A percentile compares a stretch with the other conserved stretches of the same genome.
These are phyloP conservation scores for Fusarium phyllophilum DNA, from an alignment of 2,329 filamentous ascomycete species.

Conservation along the genomic window DNA sequence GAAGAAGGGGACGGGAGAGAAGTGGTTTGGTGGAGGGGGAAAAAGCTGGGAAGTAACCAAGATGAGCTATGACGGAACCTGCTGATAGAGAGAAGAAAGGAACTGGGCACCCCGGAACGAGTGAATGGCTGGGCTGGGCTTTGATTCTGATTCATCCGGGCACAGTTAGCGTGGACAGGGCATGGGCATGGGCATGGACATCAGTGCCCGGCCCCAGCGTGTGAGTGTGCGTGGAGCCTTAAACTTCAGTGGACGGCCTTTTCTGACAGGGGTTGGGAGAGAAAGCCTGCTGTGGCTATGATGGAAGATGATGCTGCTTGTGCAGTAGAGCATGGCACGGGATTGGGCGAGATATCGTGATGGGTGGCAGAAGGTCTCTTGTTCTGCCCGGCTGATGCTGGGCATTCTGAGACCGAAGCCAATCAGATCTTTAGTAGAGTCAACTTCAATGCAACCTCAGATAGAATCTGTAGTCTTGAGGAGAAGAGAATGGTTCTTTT, in stretches of 20 bases:
- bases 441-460: slow-evolving; percentile 24
- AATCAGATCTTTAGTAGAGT: slow-evolving; percentile 21
- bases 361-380: slow-evolving; percentile 37
- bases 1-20: slow-evolving; percentile 13
- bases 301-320: slow-evolving; percentile 37
- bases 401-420: slow-evolving; percentile 10
- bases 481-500: not conserved
- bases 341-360: slow-evolving; percentile 29
- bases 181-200: not conserved
- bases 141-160: slow-evolving; percentile 1
- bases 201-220: slow-evolving; percentile 11
- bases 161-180: slow-evolving; percentile 1
- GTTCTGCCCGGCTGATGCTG: slow-evolving; percentile 40
- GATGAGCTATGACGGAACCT: slow-evolving; percentile 41
- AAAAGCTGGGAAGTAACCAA: slow-evolving; percentile 26
- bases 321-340: slow-evolving; percentile 26
- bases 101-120: slow-evolving; percentile 22
- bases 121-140: slow-evolving; percentile 29
- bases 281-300: slow-evolving; percentile 37
- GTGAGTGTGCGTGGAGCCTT: slow-evolving; percentile 29
- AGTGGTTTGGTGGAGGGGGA: slow-evolving; percentile 22
- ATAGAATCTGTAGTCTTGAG: not conserved
- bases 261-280: slow-evolving; percentile 14
- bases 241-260: slow-evolving; percentile 15
- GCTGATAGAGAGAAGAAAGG: slow-evolving; percentile 22